Conservation (phyloP, 2,329 filamentous ascomycete genomes). For the Microcyclospora pomicola region DNA sequence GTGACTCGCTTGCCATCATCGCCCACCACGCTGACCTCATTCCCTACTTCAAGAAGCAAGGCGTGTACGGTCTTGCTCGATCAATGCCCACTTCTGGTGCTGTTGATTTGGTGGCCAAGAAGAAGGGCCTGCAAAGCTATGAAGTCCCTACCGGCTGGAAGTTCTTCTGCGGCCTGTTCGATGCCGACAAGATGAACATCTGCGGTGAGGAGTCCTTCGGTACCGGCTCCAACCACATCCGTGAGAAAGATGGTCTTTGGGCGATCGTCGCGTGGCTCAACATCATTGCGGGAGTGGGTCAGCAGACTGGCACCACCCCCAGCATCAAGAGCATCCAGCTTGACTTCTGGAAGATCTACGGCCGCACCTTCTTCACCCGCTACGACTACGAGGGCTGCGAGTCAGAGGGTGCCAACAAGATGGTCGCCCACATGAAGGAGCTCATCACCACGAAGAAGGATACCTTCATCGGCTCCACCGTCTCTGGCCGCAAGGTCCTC, state of each 20-base stretch:
- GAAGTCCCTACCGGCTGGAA: constrained; percentile 99
- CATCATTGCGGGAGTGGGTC: constrained; percentile 88
- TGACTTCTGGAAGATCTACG: constrained; percentile 93
- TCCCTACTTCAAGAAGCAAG: constrained; percentile 96
- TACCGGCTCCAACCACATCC: constrained; percentile 95
- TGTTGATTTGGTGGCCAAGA: constrained; percentile 90
- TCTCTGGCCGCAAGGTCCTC: constrained; percentile 69
- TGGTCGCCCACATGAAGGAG: constrained; percentile 66
- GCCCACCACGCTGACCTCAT: constrained; percentile 93
- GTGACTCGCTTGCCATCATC: constrained; percentile 95
- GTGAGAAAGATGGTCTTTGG: constrained; percentile 98
- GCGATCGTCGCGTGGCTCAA: constrained; percentile 96
- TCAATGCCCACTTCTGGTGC: constrained; percentile 97
- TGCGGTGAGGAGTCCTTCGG: constrained; percentile 98
- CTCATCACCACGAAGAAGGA: constrained; percentile 55
- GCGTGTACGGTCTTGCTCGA: constrained; percentile 85
- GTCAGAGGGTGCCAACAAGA: constrained; percentile 77
- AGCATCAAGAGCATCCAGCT: constrained; percentile 94
- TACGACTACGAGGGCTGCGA: constrained; percentile 98
- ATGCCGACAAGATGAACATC: constrained; percentile 90
- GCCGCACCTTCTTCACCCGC: constrained; percentile 95
- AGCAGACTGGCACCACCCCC: constrained; percentile 65
- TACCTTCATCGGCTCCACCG: constrained; percentile 71
- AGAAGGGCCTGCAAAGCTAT: constrained; percentile 80
- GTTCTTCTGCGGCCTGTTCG: constrained; percentile 94